Percentiles rank a stretch among this genome's conserved stretches.
Conservation (phyloP, 2,329 filamentous ascomycete species). For the Monosporascus sp. region DNA sequence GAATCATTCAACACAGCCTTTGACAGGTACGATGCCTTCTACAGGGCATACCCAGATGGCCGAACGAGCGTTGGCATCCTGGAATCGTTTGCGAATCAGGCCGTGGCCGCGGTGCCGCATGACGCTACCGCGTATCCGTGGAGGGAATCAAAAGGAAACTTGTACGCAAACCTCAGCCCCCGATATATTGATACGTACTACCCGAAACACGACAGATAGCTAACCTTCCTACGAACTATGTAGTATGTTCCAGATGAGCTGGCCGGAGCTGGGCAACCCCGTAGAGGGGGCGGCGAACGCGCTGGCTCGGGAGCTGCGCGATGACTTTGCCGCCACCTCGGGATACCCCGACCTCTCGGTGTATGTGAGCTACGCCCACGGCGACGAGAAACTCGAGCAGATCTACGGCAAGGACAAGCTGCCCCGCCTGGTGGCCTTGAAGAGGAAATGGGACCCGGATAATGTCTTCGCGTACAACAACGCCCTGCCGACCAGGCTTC, state of each 20-base stretch:
- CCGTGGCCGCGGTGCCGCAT: slow-evolving; percentile 4
- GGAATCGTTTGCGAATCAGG: slow-evolving; percentile 12
- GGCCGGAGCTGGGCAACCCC: background rate
- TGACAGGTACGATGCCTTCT: slow-evolving; percentile 11
- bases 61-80: background rate
- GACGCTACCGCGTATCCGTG: slow-evolving; percentile 20
- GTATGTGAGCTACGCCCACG: slow-evolving; percentile 22
- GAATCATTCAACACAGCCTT: slow-evolving; percentile 4
- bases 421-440: slow-evolving; percentile 13
- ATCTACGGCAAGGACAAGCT: slow-evolving; percentile 17
- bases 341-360: slow-evolving; percentile 4
- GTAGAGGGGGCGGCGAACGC: background rate
- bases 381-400: slow-evolving; percentile 17
- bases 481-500: background rate
- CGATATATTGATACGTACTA: background rate
- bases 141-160: slow-evolving; percentile 13
- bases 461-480: slow-evolving; percentile 14
- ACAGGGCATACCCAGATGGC: slow-evolving; percentile 2
- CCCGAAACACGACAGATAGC: background rate
- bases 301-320: slow-evolving; percentile 1
- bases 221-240: background rate
- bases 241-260: slow-evolving; percentile 11
- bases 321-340: slow-evolving; percentile 3
- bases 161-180: slow-evolving; percentile 6
- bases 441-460: slow-evolving; percentile 20